Evolutionary conservation across 2,329 filamentous ascomycete genomes (phyloP), one percentile per base, ranked within the genome.

Genomic region (Sclerotiophoma versabilis): DNA sequence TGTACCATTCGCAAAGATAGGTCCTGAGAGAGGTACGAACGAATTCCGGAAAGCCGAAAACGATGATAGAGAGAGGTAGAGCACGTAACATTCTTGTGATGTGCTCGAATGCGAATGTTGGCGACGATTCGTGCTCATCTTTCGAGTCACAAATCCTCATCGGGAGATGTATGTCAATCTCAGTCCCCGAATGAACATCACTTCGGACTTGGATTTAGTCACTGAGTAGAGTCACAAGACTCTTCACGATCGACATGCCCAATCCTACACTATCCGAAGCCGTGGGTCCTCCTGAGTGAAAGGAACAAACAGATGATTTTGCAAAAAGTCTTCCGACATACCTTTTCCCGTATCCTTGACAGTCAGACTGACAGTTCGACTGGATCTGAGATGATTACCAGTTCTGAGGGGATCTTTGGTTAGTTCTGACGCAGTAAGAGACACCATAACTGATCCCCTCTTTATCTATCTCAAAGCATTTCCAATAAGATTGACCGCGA

Each of bases 381-480:
- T 32, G 3, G 37, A 32, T 3, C 19, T 37, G 1, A 44, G 12
- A 44, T 54, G 44, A 4, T 49, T 54, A 32, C 50, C 49, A 10
- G 33, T 12, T 33, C 17, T 37, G 2, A 23, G 10, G 1, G 17
- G 14, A n/a, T 54, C 30, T 15, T 43, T 9, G 7, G 48, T 38
- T 5, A 25, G 3, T 10, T 32, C n/a, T 2, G 4, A 7, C 26
- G 48, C 39, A 11, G n/a, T 49, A 9, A 51, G 30, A 3, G 41
- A 26, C 1, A 49, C 50, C 22, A 44, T 8, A 5, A 54, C 38
- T 1, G 50, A 54, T 10, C 63, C 63, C 9, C 44, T 49, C 5
- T 53, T 34, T 1, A 60, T 65, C 19, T 62, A 68, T 34, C 65
- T 67, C 37, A 65, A 25, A 1, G 65, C 58, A 43, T 67, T 68